phyloP scores from a whole-genome alignment of 2,329 filamentous ascomycete genomes.

The Mycogone perniciosa region DNA sequence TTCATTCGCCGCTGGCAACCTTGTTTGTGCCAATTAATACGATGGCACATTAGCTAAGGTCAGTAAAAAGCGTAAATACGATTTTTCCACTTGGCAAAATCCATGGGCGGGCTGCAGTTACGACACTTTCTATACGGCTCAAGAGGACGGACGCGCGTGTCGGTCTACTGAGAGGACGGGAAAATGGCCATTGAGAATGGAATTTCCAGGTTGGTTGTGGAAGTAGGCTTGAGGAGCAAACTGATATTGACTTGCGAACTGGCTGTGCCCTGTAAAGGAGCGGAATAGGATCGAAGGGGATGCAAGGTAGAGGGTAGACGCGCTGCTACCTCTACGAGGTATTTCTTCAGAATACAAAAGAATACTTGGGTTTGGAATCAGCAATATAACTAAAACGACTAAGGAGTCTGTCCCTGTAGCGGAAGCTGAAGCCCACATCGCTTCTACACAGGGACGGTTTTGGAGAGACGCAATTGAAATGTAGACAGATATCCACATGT shows the following conservation, averaged over 20 bases:
- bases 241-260: not conserved
- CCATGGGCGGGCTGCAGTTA: not conserved
- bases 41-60: no score
- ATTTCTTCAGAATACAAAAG: no score
- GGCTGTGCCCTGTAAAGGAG: not conserved
- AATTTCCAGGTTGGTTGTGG: not conserved
- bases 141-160: not conserved
- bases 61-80: no score
- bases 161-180: not conserved
- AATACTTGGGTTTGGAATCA: conserved; percentile 5
- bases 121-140: not conserved
- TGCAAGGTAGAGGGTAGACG: not conserved
- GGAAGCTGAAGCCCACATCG: no score
- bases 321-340: no score
- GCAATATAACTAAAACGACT: conserved; percentile 13
- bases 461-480: no score
- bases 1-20: no score
- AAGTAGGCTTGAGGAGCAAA: not conserved
- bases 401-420: conserved; percentile 1
- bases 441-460: no score
- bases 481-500: no score
- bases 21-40: no score
- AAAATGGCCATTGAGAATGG: not conserved
- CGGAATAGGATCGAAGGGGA: not conserved
- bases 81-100: no score